Evolutionary conservation across 108 stramenopile genomes (phyloP).

Genomic region (Pseudonitzschia pungens): DNA sequence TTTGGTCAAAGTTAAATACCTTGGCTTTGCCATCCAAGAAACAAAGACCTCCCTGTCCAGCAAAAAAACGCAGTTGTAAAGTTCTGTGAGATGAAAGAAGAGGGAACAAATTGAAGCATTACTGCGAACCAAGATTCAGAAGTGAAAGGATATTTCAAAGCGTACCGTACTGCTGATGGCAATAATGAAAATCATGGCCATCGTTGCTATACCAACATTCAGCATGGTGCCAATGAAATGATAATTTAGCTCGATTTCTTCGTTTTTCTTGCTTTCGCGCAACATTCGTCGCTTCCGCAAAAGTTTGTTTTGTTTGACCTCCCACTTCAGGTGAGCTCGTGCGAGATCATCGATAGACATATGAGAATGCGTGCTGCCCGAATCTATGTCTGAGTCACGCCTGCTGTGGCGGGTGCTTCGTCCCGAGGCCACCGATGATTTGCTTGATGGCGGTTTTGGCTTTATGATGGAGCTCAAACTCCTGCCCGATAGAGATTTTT

Average conservation of each 20-base stretch:
- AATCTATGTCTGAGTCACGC: no score
- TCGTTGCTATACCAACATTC: conserved; percentile 25
- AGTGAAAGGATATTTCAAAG: neutral
- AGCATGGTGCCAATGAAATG: conserved; percentile 25
- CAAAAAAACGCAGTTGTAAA: neutral
- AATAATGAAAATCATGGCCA: conserved; percentile 36
- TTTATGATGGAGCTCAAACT: neutral
- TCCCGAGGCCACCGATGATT: no score
- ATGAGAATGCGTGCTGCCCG: neutral
- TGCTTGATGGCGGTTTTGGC: no score
- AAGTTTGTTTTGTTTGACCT: conserved; percentile 6
- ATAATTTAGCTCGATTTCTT: conserved; percentile 16
- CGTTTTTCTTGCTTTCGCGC: conserved; percentile 19
- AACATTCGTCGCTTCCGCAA: conserved; percentile 36
- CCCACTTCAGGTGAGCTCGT: neutral
- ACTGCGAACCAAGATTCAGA: neutral
- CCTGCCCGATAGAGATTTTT: neutral
- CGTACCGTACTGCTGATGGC: conserved; percentile 25
- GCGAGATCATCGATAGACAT: neutral
- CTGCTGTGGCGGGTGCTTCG: no score
- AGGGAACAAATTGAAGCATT: neutral
- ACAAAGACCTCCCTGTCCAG: conserved; percentile 31
- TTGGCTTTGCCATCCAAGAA: conserved; percentile 13
- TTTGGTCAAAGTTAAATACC: conserved; percentile 30
- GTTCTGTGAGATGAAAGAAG: neutral